phyloP scores from a whole-genome alignment of 2,329 filamentous ascomycete species.

The Scedosporium boydii region DNA sequence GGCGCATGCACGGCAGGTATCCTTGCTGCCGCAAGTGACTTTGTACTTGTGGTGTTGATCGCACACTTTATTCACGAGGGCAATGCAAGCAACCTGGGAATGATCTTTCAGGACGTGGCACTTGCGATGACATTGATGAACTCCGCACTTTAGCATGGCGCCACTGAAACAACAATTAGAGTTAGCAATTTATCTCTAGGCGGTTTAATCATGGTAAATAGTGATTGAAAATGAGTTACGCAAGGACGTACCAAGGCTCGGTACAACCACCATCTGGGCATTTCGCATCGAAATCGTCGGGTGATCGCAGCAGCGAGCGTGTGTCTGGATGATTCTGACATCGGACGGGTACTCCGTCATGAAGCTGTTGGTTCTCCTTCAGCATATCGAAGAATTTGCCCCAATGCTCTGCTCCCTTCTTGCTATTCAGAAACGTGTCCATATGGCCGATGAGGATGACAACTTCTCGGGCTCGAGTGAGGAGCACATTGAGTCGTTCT shows the following conservation, averaged over 20 bases:
- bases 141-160: slow-evolving; percentile 40
- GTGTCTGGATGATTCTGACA: slow-evolving; percentile 51
- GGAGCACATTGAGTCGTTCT: slow-evolving; percentile 59
- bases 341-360: slow-evolving; percentile 49
- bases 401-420: slow-evolving; percentile 39
- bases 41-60: slow-evolving; percentile 37
- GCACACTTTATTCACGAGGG: slow-evolving; percentile 36
- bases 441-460: slow-evolving; percentile 64
- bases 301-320: slow-evolving; percentile 30
- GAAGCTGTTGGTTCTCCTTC: slow-evolving; percentile 38
- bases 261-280: slow-evolving; percentile 64
- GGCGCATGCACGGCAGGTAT: slow-evolving; percentile 40
- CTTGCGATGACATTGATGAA: slow-evolving; percentile 46
- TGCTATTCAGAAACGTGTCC: slow-evolving; percentile 53
- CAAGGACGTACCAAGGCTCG: slow-evolving; percentile 34
- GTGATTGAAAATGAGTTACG: too few species aligned
- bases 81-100: slow-evolving; percentile 29
- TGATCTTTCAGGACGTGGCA: slow-evolving; percentile 58
- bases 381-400: slow-evolving; percentile 45
- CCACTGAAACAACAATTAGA: slow-evolving; percentile 26
- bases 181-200: background rate
- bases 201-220: background rate
- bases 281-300: slow-evolving; percentile 48
- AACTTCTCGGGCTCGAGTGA: slow-evolving; percentile 55
- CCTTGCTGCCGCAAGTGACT: slow-evolving; percentile 33